Conservation (phyloP, 73 alveolate genomes). For the Blepharisma stoltei region DNA sequence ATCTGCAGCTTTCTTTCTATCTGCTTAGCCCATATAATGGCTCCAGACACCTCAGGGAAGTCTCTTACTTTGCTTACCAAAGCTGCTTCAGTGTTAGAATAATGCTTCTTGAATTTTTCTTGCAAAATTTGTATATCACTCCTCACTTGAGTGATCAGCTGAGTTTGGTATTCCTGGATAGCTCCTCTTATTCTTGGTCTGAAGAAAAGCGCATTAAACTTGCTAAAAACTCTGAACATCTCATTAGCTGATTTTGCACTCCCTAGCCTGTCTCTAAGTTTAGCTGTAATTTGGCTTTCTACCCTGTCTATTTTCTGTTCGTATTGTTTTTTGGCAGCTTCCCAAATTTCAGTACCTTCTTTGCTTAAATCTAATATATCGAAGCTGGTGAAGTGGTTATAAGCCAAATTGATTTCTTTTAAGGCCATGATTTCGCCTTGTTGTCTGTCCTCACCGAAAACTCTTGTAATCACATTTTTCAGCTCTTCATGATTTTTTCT, state of each 20-base stretch:
- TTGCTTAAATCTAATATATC: conserved; percentile 85
- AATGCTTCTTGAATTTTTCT: conserved; percentile 73
- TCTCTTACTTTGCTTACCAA: conserved; percentile 74
- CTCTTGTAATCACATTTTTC: conserved; percentile 73
- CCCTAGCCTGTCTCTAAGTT: conserved; percentile 88
- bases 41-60: conserved; percentile 86
- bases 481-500: conserved; percentile 86
- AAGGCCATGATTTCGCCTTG: conserved; percentile 52
- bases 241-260: conserved; percentile 88
- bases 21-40: conserved; percentile 89
- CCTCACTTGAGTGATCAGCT: conserved; percentile 69
- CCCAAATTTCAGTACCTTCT: conserved; percentile 87
- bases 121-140: conserved; percentile 70
- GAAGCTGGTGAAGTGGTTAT: conserved; percentile 36
- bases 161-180: conserved; percentile 94
- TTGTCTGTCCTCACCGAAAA: conserved; percentile 59
- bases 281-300: conserved; percentile 86
- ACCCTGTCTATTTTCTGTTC: conserved; percentile 80
- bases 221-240: conserved; percentile 91
- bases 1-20: conserved; percentile 70
- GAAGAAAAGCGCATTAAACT: conserved; percentile 87
- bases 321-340: conserved; percentile 57
- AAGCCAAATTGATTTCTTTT: conserved; percentile 69
- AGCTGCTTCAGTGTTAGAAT: conserved; percentile 72
- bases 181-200: conserved; percentile 92